phyloP scores from a whole-genome alignment of 768 basidiomycete species.

The Trametes villosa region DNA sequence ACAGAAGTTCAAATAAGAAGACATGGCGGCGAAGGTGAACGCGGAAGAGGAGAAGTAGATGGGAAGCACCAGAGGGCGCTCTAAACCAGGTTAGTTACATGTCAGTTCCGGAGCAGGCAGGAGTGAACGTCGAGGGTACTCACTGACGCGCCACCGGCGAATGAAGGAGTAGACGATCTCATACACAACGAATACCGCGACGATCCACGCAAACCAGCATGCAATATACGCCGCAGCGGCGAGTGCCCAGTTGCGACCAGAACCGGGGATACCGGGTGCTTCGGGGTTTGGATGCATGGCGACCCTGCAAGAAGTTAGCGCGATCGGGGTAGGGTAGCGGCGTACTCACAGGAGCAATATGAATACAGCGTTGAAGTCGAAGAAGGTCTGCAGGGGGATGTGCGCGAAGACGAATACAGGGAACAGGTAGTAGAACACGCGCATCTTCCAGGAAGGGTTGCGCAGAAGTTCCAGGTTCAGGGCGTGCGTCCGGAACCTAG shows the following conservation, averaged over 20 bases:
- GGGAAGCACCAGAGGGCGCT: constrained; percentile 81
- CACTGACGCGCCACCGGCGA: constrained; percentile 79
- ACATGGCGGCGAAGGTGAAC: constrained; percentile 73
- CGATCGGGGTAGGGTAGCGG: constrained; percentile 2
- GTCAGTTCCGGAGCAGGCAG: too few species aligned
- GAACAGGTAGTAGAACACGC: constrained; percentile 68
- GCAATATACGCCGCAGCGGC: constrained; percentile 83
- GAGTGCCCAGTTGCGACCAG: constrained; percentile 80
- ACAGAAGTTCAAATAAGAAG: constrained; percentile 82
- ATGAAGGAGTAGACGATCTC: constrained; percentile 76
- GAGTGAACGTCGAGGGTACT: constrained; percentile 48
- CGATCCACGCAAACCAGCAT: constrained; percentile 77
- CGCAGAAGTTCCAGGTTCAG: constrained; percentile 72
- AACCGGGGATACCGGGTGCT: constrained; percentile 69
- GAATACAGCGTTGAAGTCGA: constrained; percentile 89
- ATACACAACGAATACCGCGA: constrained; percentile 76
- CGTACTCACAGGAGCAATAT: constrained; percentile 78
- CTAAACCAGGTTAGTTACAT: constrained; percentile 44
- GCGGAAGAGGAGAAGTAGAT: constrained; percentile 84
- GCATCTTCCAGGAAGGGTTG: constrained; percentile 58
- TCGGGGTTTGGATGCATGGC: constrained; percentile 74
- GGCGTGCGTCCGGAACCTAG: constrained; percentile 67
- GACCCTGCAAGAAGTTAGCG: constrained; percentile 50
- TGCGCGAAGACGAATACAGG: constrained; percentile 76
- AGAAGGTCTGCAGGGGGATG: constrained; percentile 76